Base-by-base conservation (phyloP, 2,329 filamentous ascomycete genomes). In the Diplodia seriata region DNA sequence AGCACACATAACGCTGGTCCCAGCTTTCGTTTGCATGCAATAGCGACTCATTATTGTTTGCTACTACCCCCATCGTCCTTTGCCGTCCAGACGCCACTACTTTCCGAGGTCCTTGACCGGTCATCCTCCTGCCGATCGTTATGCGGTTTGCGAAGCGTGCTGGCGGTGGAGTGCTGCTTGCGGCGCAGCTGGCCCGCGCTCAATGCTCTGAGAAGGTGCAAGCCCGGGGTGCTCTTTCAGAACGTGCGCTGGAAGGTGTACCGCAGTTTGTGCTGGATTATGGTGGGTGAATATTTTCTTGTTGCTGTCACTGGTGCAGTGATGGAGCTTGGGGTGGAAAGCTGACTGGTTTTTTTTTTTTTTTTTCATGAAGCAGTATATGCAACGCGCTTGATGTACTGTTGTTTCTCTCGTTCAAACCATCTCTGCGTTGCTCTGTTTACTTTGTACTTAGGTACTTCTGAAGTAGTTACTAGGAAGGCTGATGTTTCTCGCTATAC, bases 191-290 rank as follows among this genome's bases (percentile, higher is more conserved):
- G 43, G 47, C 43, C 11, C 8, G 7, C 18, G 59, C 59, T n/a
- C 59, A 63, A 31, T 51, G 43, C 26, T 43, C 38, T 26, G 43
- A 18, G 26, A 33, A 62, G 29, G 43, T 29, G 5, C 20, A 20
- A 3, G 62, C 51, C 9, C 31, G 51, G 23, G 26, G 4, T 14
- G 7, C 40, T 47, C 31, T 67, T 36, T 43, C 43, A 47, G 59
- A 67, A 49, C 65, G 54, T 23, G 33, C 54, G 14, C 26, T 49
- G 14, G 54, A 61, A 9, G 71, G 72, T n/a, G 72, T 79, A 0
- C 78, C 78, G 14, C 74, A 76, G 29, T 80, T 75, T 71, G 77
- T 80, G 0, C 26, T 79, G 15, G 78, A 76, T 59, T 80, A 80
- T 73, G 78, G 78, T 79, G 64, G 59, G 75, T 67, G 40, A 6